Conservation (phyloP, 2,329 filamentous ascomycete genomes). For the Pseudogymnoascus sp. region DNA sequence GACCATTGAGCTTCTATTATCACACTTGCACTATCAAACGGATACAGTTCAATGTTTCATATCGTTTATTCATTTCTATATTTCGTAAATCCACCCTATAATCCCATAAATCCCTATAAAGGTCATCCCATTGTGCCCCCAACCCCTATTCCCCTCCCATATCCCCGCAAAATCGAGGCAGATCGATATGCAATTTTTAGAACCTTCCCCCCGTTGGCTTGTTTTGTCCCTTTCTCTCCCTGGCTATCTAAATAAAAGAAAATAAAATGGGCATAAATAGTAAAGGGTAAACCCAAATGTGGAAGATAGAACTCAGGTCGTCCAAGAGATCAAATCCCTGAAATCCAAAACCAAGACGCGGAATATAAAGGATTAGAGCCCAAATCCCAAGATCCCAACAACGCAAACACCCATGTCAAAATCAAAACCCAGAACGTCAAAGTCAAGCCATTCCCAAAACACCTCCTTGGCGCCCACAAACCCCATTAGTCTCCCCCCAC, state of each 20-base stretch:
- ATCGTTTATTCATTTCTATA: background rate
- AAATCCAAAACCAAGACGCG: background rate
- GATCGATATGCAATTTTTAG: background rate
- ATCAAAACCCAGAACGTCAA: background rate
- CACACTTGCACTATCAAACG: background rate
- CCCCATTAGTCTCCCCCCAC: background rate
- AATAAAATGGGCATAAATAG: background rate
- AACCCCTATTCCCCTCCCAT: background rate
- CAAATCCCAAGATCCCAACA: background rate
- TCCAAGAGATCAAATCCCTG: background rate
- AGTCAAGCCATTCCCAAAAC: background rate
- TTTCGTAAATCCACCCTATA: background rate
- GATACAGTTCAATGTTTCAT: background rate
- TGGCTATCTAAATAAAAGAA: background rate
- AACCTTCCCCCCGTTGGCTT: background rate
- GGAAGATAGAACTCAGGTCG: background rate
- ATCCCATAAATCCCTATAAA: background rate
- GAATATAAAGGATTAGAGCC: background rate
- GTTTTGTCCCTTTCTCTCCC: background rate
- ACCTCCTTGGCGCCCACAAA: background rate
- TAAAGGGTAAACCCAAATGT: background rate
- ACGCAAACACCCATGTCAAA: background rate
- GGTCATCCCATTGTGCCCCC: background rate
- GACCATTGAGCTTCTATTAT: background rate
- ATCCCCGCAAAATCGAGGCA: background rate